A percentile compares a stretch with the other conserved stretches of the same genome.
These are phyloP conservation scores for Porcisia deanei DNA, from an alignment of 208 protist species.

Conservation along the genomic window DNA sequence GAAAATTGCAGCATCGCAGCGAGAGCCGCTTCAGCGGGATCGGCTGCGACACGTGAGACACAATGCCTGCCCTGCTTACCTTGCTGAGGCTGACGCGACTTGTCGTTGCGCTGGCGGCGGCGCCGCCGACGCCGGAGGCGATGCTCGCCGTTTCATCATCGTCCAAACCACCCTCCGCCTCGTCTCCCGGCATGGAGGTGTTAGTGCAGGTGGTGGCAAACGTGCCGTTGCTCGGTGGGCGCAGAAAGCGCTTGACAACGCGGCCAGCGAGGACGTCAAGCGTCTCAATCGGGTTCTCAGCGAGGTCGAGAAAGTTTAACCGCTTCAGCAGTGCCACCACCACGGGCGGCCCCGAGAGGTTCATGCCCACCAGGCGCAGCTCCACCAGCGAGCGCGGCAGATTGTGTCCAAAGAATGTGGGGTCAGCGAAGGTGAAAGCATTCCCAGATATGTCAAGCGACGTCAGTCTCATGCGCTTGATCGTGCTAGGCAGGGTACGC, in stretches of 20 bases:
- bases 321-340: conserved; percentile 63
- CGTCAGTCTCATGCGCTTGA: conserved; percentile 54
- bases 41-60: conserved; percentile 60
- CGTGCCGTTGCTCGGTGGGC: conserved; percentile 26
- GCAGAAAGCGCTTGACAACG: conserved; percentile 54
- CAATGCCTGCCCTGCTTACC: conserved; percentile 64
- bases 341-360: conserved; percentile 68
- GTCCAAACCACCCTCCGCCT: conserved; percentile 16
- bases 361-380: conserved; percentile 65
- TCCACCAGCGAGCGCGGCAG: conserved; percentile 62
- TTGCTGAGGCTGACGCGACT: conserved; percentile 68
- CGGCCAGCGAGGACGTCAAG: conserved; percentile 85
- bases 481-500: conserved; percentile 50
- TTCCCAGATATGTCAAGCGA: conserved; percentile 84
- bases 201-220: conserved; percentile 22
- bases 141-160: conserved; percentile 44
- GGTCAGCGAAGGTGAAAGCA: conserved; percentile 60
- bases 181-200: conserved; percentile 5
- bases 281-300: conserved; percentile 81
- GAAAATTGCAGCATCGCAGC: conserved; percentile 67
- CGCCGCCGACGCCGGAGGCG: conserved; percentile 34
- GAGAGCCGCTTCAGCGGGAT: conserved; percentile 74
- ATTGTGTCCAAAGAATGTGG: conserved; percentile 71
- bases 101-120: conserved; percentile 24
- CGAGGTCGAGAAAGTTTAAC: conserved; percentile 66